These are phyloP conservation scores for Rhizopogon vulgaris DNA, from an alignment of 768 basidiomycete genomes.

Conservation along the genomic window DNA sequence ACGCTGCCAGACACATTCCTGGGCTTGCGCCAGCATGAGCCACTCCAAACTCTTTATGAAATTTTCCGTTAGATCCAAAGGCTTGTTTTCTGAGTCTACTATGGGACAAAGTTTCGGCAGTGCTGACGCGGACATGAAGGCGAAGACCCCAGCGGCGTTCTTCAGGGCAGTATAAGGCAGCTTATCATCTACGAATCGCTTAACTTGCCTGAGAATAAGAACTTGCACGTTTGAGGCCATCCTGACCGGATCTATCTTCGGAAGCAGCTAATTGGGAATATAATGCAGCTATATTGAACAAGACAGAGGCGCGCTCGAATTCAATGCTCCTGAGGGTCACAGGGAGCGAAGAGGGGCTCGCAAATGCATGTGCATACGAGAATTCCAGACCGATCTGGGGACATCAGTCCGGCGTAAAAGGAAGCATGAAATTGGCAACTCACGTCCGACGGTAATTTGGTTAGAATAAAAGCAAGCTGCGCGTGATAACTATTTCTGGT, in stretches of 20 bases:
- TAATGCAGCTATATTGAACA: slow-evolving; percentile 87
- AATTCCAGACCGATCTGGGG: slow-evolving; percentile 64
- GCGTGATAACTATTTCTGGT: slow-evolving; percentile 71
- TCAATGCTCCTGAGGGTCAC: slow-evolving; percentile 65
- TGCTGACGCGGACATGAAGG: slow-evolving; percentile 49
- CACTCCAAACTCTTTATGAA: slow-evolving; percentile 61
- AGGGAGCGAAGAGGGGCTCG: slow-evolving; percentile 42
- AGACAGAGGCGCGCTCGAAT: slow-evolving; percentile 71
- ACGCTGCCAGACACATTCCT: slow-evolving; percentile 95
- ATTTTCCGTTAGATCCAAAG: slow-evolving; percentile 58
- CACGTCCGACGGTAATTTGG: slow-evolving; percentile 81
- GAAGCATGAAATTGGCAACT: slow-evolving; percentile 12
- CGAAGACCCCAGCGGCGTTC: slow-evolving; percentile 71
- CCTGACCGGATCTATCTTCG: slow-evolving; percentile 62
- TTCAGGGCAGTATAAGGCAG: slow-evolving; percentile 16
- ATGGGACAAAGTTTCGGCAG: slow-evolving; percentile 46
- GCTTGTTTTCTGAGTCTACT: slow-evolving; percentile 45
- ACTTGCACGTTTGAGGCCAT: slow-evolving; percentile 82
- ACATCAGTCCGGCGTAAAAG: slow-evolving; percentile 6
- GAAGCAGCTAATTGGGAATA: slow-evolving; percentile 72
- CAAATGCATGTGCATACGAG: slow-evolving; percentile 69
- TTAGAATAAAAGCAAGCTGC: slow-evolving; percentile 75
- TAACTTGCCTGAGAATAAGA: slow-evolving; percentile 58
- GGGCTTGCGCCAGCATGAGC: slow-evolving; percentile 89
- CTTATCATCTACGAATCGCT: neutral